Base-by-base conservation (phyloP, 768 basidiomycete species). In the Leccinellum rugosiceps region DNA sequence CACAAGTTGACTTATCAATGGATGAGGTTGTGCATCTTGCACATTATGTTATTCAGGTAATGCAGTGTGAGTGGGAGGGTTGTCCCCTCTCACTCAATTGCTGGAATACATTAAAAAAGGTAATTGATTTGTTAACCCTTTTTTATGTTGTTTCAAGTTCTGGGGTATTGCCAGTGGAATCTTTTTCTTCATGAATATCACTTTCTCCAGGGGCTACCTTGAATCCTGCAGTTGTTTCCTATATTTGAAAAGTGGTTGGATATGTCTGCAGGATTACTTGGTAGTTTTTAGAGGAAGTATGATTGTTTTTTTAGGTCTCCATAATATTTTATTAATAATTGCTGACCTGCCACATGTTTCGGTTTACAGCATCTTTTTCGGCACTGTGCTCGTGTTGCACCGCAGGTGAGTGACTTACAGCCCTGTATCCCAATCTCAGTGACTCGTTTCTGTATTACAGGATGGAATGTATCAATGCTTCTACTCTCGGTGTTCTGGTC, bases 51-150 rank as follows among this genome's bases (percentile, higher is more conserved):
- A 65, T 72, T 3, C 67, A 65, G n/a, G 34, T 53, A 44, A 60
- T 67, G 41, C 68, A 57, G 7, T 72, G 71, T 60, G 71, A 72
- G 10, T 72, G 71, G 71, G 65, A 65, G 19, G 62, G 49, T 13
- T 72, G 71, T 50, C 34, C 56, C 26, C 49, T 61, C n/a, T 54
- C 48, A 52, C 63, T 72, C 21, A 72, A 72, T 49, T 65, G 70
- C 49, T 72, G 68, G 62, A 21, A 67, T 21, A 62, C 61, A 59
- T 56, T 72, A 48, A 56, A 58, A 50, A 72, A 72, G 70, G 70
- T 72, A 35, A 72, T 47, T 68, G 46, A 49, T 21, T 48, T 59
- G 34, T 55, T 3, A 41, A 25, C n/a, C 14, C 47, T 44, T 43
- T 57, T 52, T 59, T 50, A 41, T 30, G 50, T 31, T 31, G 32